Percentiles rank a stretch among this genome's conserved stretches.
Evolutionary conservation across 768 basidiomycete species (phyloP).

Genomic region (Dentipellis sp.): DNA sequence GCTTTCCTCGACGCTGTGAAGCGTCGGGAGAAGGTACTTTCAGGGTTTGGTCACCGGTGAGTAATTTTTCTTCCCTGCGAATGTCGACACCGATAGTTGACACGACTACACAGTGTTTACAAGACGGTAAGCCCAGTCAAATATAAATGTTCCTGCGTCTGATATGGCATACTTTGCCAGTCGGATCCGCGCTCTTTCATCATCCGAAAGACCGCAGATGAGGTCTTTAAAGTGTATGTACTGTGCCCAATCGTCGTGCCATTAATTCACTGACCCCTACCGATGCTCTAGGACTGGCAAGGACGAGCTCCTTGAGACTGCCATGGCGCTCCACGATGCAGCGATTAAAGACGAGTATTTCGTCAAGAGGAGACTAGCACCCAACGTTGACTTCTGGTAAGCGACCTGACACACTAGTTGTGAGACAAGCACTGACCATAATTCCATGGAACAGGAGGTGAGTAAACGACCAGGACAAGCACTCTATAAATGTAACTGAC

Average conservation of each 20-base stretch:
- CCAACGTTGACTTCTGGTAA: slow-evolving; percentile 90
- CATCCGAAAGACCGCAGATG: slow-evolving; percentile 82
- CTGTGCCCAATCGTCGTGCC: neutral
- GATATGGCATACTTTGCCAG: slow-evolving; percentile 23
- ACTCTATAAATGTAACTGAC: too few species aligned
- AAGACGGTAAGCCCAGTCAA: slow-evolving; percentile 43
- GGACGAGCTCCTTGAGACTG: slow-evolving; percentile 80
- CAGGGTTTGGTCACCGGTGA: slow-evolving; percentile 83
- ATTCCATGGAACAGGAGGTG: slow-evolving; percentile 40
- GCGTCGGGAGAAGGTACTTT: slow-evolving; percentile 78
- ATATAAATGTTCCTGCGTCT: neutral
- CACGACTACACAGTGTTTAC: slow-evolving; percentile 41
- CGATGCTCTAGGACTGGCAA: slow-evolving; percentile 55
- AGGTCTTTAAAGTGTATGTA: slow-evolving; percentile 80
- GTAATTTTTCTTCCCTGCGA: slow-evolving; percentile 12
- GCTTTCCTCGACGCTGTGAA: slow-evolving; percentile 84
- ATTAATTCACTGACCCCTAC: neutral
- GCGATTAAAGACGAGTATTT: slow-evolving; percentile 92
- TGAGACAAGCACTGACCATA: neutral
- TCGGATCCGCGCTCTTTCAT: slow-evolving; percentile 90
- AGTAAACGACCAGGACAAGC: slow-evolving; percentile 1
- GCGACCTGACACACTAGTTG: slow-evolving; percentile 15
- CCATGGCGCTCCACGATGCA: slow-evolving; percentile 80
- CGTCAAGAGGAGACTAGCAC: slow-evolving; percentile 67
- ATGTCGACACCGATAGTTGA: neutral